Base-by-base conservation (phyloP, 2,329 filamentous ascomycete species). In the Verticillium dahliae region DNA sequence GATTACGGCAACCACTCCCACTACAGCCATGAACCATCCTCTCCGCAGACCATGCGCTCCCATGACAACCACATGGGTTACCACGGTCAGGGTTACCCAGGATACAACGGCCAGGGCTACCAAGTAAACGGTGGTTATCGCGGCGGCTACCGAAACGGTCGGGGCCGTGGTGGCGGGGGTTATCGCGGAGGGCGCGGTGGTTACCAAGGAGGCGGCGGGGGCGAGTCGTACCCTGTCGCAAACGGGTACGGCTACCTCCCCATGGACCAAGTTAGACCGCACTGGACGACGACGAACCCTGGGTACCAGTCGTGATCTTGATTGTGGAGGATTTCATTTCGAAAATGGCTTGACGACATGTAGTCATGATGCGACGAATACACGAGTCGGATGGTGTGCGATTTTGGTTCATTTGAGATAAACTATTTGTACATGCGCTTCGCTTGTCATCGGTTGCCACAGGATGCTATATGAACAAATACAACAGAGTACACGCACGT, bases 231-330 rank as follows among this genome's bases (percentile, higher is more conserved):
- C 13, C 15, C 15, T 15, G 45, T 9, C 18, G 13, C 4, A 2
- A 50, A 50, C 11, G 45, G 45, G 9, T 50, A 60, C 2, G 57
- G 56, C 34, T 62, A 63, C 18, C 38, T 33, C 2, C 37, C 60
- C 15, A 56, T 38, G 45, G 45, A 50, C 9, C 45, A 50, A 18
- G 18, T 18, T 6, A 50, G 45, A 2, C 63, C 62, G 5, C 64
- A 65, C 9, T 65, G 63, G 63, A 41, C 59, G 6, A 61, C 62
- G 5, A 27, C 59, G 1, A 60, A 34, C 1, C 57, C 63, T 10
- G 57, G 60, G 4, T 50, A 50, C 18, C 45, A 50, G 18, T 7
- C 45, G 9, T 50, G 45, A 50, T 7, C n/a, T n/a, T 1, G 39
- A 6, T 41, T 6, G n/a, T 2, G 45, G 18, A 4, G 10, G 11